These are phyloP conservation scores for Lachancea nothofagi DNA, from an alignment of 805 yeast species.

Conservation along the genomic window DNA sequence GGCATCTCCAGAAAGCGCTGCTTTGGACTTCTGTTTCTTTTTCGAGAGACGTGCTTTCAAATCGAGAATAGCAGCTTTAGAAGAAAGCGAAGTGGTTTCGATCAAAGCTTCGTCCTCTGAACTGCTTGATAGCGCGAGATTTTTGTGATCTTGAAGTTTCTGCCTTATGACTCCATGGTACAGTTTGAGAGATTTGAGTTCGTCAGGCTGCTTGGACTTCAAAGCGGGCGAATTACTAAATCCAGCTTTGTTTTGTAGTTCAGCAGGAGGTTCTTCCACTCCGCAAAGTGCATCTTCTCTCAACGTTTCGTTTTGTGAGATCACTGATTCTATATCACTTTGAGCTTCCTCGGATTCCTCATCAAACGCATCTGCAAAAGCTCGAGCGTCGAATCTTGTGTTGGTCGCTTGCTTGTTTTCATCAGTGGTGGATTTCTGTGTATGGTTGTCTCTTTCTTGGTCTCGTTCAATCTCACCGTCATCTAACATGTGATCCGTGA, in stretches of 20 bases:
- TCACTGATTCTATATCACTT: neutral
- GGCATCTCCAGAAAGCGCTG: constrained; percentile 4
- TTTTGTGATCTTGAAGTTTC: neutral
- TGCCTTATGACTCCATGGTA: constrained; percentile 1
- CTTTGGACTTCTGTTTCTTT: constrained; percentile 10
- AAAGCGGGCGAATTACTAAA: too few relatives aligned
- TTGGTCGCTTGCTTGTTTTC: neutral
- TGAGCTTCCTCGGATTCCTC: neutral
- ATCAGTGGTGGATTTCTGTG: neutral
- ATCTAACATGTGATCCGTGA: too few relatives aligned
- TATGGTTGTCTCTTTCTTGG: too few relatives aligned
- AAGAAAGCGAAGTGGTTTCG: constrained; percentile 18
- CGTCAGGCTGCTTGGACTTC: neutral
- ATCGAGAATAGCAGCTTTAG: constrained; percentile 35
- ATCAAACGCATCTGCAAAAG: constrained; percentile 3
- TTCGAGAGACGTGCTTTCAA: constrained; percentile 34
- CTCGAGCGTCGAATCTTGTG: neutral
- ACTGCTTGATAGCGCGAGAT: constrained; percentile 16
- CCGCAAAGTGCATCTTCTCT: neutral
- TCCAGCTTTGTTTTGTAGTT: neutral
- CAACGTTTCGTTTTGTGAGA: neutral
- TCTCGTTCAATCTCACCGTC: neutral
- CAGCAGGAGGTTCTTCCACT: neutral
- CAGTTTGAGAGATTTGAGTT: neutral
- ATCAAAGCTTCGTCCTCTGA: constrained; percentile 16